Evolutionary conservation across 441 rosid species (phyloP), one percentile per base, ranked within the genome.

Genomic region (Syzygium malaccense): DNA sequence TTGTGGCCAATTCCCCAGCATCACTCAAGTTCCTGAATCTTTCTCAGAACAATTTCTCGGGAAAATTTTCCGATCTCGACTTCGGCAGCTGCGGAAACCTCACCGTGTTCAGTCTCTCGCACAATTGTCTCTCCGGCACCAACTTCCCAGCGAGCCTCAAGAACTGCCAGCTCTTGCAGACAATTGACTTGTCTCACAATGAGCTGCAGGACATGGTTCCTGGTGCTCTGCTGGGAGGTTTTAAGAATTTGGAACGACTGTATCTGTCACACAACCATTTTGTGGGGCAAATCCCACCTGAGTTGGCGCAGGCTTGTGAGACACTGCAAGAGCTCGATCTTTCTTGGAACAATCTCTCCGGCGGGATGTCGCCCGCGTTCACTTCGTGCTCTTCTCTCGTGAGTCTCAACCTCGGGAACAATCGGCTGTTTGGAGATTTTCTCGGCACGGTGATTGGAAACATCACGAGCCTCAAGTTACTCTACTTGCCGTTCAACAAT

Each of bases 381-480:
- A 49, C 86, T 1, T 91, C 96, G 0, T 98, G 99, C 86, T 92
- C 94, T 71, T 92, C 92, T 86, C 86, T 98, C 90, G 92, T 86
- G 68, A 94, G 91, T 89, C 92, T 98, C 28, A 95, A 96, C 88
- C 94, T 98, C 10, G 98, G 97, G 57, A 94, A 45, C 91, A 98
- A 98, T 90, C 85, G 80, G 75, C 98, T 98, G 88, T 89, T 95
- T 19, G 99, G 99, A 55, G 95, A 96, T 91, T 98, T 98, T 85
- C 90, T 98, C 53, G 88, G 86, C 60, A 89, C 93, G 9, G 98
- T 96, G 85, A 93, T 98, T 85, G 95, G 98, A 79, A 92, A 92
- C 57, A 93, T 98, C 80, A 88, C 94, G 0, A 92, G 88, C 80
- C 93, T 98, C 90, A 91, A 86, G 75, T 88, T 89, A 91, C 95